phyloP scores from a whole-genome alignment of 2,329 filamentous ascomycete genomes.

The Claviceps cyperi region DNA sequence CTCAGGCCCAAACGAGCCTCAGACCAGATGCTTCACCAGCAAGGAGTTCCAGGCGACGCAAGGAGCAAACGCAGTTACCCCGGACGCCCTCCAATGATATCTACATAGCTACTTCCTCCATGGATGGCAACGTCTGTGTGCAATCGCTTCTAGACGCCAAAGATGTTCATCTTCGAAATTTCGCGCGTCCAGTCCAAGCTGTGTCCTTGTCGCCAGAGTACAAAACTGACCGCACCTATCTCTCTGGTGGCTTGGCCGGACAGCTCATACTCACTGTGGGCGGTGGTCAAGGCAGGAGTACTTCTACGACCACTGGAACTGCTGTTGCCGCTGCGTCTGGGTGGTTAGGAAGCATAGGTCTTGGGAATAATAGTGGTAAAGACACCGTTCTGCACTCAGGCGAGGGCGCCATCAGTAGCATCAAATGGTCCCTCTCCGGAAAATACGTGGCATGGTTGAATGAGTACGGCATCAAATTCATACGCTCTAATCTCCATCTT shows the following conservation, averaged over 20 bases:
- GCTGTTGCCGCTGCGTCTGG: constrained; percentile 72
- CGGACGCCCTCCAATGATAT: constrained; percentile 79
- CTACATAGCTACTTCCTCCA: constrained; percentile 82
- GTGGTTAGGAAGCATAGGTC: constrained; percentile 80
- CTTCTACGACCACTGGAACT: constrained; percentile 75
- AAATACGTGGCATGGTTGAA: constrained; percentile 93
- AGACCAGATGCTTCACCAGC: constrained; percentile 29
- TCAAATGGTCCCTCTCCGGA: constrained; percentile 89
- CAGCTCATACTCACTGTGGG: constrained; percentile 77
- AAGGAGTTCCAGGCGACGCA: constrained; percentile 35
- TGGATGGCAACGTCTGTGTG: constrained; percentile 91
- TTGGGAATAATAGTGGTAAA: constrained; percentile 64
- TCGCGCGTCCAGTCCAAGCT: constrained; percentile 80
- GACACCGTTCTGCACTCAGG: constrained; percentile 83
- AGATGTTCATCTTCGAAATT: constrained; percentile 85
- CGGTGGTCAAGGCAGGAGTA: constrained; percentile 65
- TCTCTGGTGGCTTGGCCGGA: constrained; percentile 82
- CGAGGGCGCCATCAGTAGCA: constrained; percentile 78
- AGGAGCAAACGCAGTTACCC: constrained; percentile 43
- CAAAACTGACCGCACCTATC: constrained; percentile 73
- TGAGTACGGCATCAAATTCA: constrained; percentile 94
- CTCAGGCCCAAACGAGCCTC: constrained; percentile 16
- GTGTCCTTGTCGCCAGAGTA: constrained; percentile 93
- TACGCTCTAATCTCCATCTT: constrained; percentile 75
- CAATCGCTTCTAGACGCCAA: constrained; percentile 75